A percentile compares a stretch with the other conserved stretches of the same genome.
Evolutionary conservation across 2,329 filamentous ascomycete species (phyloP).

Genomic region (Claviceps sp.): DNA sequence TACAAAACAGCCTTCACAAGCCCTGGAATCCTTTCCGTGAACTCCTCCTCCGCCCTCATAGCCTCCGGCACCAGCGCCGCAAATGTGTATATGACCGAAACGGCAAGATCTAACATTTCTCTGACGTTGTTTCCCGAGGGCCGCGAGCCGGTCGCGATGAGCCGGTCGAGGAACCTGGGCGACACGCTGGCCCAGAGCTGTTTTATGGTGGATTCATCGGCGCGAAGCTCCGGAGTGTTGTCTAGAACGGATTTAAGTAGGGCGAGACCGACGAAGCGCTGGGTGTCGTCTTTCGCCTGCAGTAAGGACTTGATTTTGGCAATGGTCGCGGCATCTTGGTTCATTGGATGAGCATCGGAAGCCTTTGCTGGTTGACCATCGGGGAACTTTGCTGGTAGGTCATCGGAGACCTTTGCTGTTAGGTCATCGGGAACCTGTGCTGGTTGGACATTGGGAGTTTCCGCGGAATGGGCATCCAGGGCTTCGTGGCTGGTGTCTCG

Average conservation of each 20-base stretch:
- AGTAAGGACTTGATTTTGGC: slow-evolving; percentile 43
- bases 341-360: background rate
- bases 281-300: slow-evolving; percentile 49
- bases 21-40: slow-evolving; percentile 38
- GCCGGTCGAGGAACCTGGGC: slow-evolving; percentile 48
- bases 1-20: slow-evolving; percentile 39
- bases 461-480: background rate
- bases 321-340: slow-evolving; percentile 12
- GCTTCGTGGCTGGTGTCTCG: background rate
- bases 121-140: slow-evolving; percentile 31
- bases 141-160: slow-evolving; percentile 41
- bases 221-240: slow-evolving; percentile 37
- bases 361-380: too few relatives aligned
- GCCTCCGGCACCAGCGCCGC: slow-evolving; percentile 39
- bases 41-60: slow-evolving; percentile 28
- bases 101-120: slow-evolving; percentile 50
- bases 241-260: slow-evolving; percentile 54
- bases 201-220: slow-evolving; percentile 31
- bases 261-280: slow-evolving; percentile 53
- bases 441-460: too few relatives aligned
- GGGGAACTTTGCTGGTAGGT: too few relatives aligned
- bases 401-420: too few relatives aligned
- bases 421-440: too few relatives aligned
- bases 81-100: slow-evolving; percentile 51
- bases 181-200: slow-evolving; percentile 47